Base-by-base conservation (phyloP, 352 stramenopile genomes). In the Globisporangium cylindrosporum region DNA sequence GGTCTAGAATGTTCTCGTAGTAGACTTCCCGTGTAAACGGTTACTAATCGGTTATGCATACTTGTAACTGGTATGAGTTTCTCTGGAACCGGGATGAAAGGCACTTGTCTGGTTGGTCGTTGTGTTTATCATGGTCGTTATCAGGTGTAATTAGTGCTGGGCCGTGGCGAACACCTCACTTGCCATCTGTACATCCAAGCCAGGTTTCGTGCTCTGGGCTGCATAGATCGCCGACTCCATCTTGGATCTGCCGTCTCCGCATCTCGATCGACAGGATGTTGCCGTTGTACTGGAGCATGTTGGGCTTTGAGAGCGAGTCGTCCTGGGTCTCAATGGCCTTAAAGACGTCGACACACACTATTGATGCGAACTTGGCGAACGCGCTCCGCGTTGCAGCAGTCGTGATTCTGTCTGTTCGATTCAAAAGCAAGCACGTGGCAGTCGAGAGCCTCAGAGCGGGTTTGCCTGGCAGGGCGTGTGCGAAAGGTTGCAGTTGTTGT, bases 211-310 rank as follows among this genome's bases (percentile, higher is more conserved):
- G 25, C 24, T 18, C 10, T 25, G 25, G 60, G 24, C 58, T 14
- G 25, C 60, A 66, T 9, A 43, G 41, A 18, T 22, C 60, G 5
- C 60, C 60, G 25, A 66, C 24, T 4, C 27, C n/a, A 25, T 20
- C 25, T 15, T 34, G 24, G 20, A 66, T 58, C 24, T 66, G 43
- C 48, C 29, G 24, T 10, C 46, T 25, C 24, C 59, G 60, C 60
- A 66, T 66, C 29, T 58, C 25, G 10, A 66, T 66, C 25, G 41
- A 8, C 48, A 48, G 46, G 15, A 43, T 22, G n/a, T 66, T 66
- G 41, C 41, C 22, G 18, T 57, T 57, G 48, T 68, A 70, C 20
- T 46, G 14, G 38, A 53, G 32, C 18, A 70, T 58, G 43, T 53
- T 56, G 14, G 14, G 12, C 38, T 46, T 14, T 0, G 38, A 46